These are phyloP conservation scores for Drechslerella stenobrocha DNA, from an alignment of 2,329 filamentous ascomycete genomes.

Conservation along the genomic window DNA sequence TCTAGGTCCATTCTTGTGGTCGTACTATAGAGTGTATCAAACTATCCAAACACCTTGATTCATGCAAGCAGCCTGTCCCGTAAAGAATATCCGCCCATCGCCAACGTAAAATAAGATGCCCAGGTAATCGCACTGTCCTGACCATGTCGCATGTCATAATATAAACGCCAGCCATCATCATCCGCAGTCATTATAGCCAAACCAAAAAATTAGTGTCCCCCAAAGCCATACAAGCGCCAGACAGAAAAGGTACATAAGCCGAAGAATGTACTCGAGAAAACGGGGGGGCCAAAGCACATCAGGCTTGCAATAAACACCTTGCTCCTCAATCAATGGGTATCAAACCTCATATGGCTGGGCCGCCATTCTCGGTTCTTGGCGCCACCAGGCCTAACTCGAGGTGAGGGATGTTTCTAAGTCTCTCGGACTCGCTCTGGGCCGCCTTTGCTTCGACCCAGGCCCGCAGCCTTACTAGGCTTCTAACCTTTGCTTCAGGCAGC, in stretches of 20 bases:
- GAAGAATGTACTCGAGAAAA: slow-evolving; percentile 14
- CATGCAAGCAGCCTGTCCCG: slow-evolving; percentile 1
- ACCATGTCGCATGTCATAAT: slow-evolving; percentile 34
- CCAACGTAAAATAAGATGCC: slow-evolving; percentile 12
- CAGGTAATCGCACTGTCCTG: slow-evolving; percentile 15
- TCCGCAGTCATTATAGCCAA: slow-evolving; percentile 10
- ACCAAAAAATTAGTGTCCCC: slow-evolving; percentile 4
- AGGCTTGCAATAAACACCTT: background rate
- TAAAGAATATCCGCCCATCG: slow-evolving; percentile 11
- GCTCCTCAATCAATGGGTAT: background rate
- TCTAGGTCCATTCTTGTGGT: background rate
- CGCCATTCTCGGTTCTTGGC: slow-evolving; percentile 19
- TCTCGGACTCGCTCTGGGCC: slow-evolving; percentile 50
- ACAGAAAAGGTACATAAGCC: background rate
- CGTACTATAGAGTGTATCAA: background rate
- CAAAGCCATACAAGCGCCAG: slow-evolving; percentile 16
- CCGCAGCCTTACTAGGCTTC: slow-evolving; percentile 76
- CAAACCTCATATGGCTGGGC: background rate
- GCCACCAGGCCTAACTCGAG: slow-evolving; percentile 50
- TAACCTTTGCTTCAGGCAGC: slow-evolving; percentile 77
- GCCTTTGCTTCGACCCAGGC: slow-evolving; percentile 78
- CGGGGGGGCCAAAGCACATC: slow-evolving; percentile 13
- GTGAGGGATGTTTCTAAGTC: slow-evolving; percentile 50
- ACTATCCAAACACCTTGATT: slow-evolving; percentile 3
- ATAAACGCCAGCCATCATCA: slow-evolving; percentile 36